These are phyloP conservation scores for Colletotrichum scovillei DNA, from an alignment of 2,329 filamentous ascomycete genomes.

Conservation along the genomic window DNA sequence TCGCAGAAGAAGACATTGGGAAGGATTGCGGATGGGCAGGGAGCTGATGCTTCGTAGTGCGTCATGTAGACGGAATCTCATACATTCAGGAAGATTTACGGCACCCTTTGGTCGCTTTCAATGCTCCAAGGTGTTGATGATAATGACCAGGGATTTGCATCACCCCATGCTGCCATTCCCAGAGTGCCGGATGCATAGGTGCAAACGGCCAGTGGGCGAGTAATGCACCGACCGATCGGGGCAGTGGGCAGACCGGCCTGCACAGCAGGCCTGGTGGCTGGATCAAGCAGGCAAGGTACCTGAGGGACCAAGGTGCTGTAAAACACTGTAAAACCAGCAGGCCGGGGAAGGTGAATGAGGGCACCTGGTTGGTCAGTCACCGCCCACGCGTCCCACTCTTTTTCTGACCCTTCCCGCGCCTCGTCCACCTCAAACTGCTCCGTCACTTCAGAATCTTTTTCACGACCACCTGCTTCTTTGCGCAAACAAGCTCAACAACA, in stretches of 20 bases:
- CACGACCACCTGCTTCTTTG: constrained; percentile 11
- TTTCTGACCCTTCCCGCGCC: constrained; percentile 36
- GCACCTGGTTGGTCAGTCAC: constrained; percentile 25
- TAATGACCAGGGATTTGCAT: background rate
- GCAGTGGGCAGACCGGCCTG: too few relatives aligned
- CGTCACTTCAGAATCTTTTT: constrained; percentile 34
- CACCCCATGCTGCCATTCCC: background rate
- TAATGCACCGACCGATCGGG: constrained; percentile 1
- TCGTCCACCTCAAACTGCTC: constrained; percentile 31
- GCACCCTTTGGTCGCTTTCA: background rate
- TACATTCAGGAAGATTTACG: constrained; percentile 16
- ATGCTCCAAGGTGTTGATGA: background rate
- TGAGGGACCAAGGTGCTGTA: background rate
- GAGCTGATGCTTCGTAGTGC: constrained; percentile 19
- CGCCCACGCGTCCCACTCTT: constrained; percentile 32
- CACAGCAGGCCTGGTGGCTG: background rate
- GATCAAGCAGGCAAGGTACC: background rate
- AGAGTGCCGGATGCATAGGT: too few relatives aligned
- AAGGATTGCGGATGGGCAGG: constrained; percentile 25
- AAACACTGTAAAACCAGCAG: constrained; percentile 27
- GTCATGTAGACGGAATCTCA: constrained; percentile 29
- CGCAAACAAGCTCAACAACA: constrained; percentile 27
- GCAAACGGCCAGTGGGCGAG: constrained; percentile 3
- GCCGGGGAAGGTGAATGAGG: constrained; percentile 7
- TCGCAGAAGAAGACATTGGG: constrained; percentile 19